Evolutionary conservation across 257 asterid genomes (phyloP), one percentile per base, ranked within the genome.

Genomic region (Mentha longifolia): DNA sequence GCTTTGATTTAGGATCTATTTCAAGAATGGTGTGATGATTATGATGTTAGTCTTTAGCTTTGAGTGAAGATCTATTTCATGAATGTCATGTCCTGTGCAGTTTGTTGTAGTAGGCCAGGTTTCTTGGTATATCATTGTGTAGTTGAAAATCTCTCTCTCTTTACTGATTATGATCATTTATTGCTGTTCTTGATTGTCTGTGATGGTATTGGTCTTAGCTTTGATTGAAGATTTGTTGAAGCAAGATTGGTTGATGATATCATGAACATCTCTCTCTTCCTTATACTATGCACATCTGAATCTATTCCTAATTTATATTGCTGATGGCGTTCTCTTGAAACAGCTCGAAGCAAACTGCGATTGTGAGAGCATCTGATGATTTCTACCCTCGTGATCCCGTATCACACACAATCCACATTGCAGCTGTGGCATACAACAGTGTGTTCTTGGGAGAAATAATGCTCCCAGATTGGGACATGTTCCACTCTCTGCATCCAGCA

Each of bases 401-500:
- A 1, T 89, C 97, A 4, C 97, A 91, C 76, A 91, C 96, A 2
- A 91, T 91, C 77, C 96, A 91, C 82, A 82, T 91, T 30, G 92
- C 97, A 20, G 67, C 96, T 2, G 96, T 91, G 39, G 90, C 97
- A 4, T 91, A 91, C 66, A 91, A 89, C 77, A 89, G 85, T 50
- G 85, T 91, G 5, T 91, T 91, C 79, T 77, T 89, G 0, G 95
- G 96, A 61, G 97, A 91, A 74, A 41, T 91, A 6, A 91, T 91
- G 97, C 75, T 72, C 73, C 91, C 97, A 45, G 97, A 91, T 74
- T 89, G 97, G 97, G 97, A 91, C 54, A 91, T 91, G 97, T 91
- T 91, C 79, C 97, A 91, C 60, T 91, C 95, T 54, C 85, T 91
- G 46, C 97, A 91, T 75, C 96, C 92, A 1, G 96, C 89, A 0